Percentiles rank a stretch among this genome's conserved stretches.
These are phyloP conservation scores for Rosa hybrid DNA, from an alignment of 331 rosid genomes.

Conservation along the genomic window DNA sequence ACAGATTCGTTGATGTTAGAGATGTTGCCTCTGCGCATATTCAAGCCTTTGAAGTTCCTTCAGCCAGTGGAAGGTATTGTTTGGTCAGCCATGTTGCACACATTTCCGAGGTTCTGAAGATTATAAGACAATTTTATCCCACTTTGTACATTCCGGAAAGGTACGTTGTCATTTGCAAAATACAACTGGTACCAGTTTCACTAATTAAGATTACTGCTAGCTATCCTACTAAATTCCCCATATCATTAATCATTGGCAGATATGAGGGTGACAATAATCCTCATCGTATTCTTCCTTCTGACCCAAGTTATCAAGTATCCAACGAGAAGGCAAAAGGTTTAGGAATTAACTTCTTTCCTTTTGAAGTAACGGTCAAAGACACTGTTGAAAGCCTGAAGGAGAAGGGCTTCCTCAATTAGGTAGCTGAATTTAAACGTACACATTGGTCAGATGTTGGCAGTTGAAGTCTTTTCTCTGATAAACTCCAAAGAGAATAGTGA, in stretches of 20 bases:
- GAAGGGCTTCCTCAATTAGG: conserved; percentile 34
- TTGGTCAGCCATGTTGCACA: conserved; percentile 1
- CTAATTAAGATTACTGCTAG: background rate
- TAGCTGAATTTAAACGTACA: background rate
- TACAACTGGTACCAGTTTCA: background rate
- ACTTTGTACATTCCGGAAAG: conserved; percentile 14
- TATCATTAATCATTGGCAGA: conserved; percentile 39
- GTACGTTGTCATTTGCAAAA: background rate
- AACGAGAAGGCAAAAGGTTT: conserved; percentile 37
- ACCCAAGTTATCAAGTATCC: conserved; percentile 32
- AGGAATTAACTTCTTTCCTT: conserved; percentile 38
- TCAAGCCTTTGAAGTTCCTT: conserved; percentile 19
- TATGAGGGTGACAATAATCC: conserved; percentile 13
- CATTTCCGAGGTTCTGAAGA: background rate
- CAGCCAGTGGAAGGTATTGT: conserved; percentile 28
- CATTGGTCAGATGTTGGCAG: too few species aligned
- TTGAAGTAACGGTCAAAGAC: conserved; percentile 33
- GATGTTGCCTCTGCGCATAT: conserved; percentile 26
- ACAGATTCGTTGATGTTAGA: conserved; percentile 24
- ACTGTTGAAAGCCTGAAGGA: conserved; percentile 37
- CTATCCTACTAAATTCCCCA: background rate
- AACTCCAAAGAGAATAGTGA: background rate
- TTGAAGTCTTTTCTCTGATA: background rate
- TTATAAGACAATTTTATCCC: conserved; percentile 11
- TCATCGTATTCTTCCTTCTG: background rate